These are phyloP conservation scores for Aegilops speltoides DNA, from an alignment of 176 grass and related monocot species.

Conservation along the genomic window DNA sequence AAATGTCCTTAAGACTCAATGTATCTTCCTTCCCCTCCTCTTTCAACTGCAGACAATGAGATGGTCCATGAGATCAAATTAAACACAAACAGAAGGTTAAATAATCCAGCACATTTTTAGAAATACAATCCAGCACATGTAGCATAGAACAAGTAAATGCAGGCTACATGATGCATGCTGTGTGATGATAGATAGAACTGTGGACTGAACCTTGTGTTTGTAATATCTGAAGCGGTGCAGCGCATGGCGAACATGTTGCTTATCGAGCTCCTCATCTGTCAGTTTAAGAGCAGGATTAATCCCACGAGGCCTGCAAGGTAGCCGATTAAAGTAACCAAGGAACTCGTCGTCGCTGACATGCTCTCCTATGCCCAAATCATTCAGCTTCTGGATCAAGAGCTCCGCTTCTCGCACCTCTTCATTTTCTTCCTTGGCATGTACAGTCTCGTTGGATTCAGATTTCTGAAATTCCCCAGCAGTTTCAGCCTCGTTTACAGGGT, in stretches of 20 bases:
- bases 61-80: neutral
- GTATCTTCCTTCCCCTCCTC: too few species aligned
- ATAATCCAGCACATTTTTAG: too few species aligned
- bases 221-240: constrained; percentile 1
- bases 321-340: neutral
- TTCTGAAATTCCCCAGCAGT: neutral
- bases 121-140: neutral
- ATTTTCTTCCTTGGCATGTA: neutral
- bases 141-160: neutral
- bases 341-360: neutral
- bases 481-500: neutral
- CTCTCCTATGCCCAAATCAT: neutral
- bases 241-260: neutral
- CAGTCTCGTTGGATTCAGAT: neutral
- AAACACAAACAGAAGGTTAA: neutral
- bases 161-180: neutral
- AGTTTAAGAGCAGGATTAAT: neutral
- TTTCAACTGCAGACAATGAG: neutral
- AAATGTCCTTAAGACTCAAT: neutral
- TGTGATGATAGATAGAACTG: neutral
- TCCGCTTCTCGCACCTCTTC: neutral
- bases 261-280: neutral
- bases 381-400: neutral
- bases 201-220: neutral
- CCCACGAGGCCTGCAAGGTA: neutral